Evolutionary conservation across 2,329 filamentous ascomycete genomes (phyloP).

Genomic region (Salinomyces thailandicus): DNA sequence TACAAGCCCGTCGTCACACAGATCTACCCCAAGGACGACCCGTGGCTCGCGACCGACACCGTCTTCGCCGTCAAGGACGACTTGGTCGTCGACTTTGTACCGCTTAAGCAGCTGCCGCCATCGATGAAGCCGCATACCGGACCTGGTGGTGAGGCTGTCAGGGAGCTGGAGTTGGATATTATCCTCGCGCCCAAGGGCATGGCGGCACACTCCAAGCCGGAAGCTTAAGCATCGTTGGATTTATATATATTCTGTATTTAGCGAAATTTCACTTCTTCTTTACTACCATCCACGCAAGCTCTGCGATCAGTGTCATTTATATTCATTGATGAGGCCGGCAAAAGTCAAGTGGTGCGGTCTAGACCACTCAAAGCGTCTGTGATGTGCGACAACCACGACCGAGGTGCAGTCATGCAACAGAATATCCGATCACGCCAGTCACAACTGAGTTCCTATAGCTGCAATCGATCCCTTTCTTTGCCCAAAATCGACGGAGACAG

Average conservation of each 20-base stretch:
- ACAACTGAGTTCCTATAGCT: no score
- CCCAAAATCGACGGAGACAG: no score
- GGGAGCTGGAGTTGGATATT: conserved; percentile 53
- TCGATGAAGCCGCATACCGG: conserved; percentile 30
- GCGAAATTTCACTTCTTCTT: no score
- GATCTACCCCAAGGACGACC: conserved; percentile 50
- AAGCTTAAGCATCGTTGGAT: conserved; percentile 2
- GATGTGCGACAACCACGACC: no score
- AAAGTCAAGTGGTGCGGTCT: no score
- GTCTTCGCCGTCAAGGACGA: conserved; percentile 54
- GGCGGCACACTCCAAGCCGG: conserved; percentile 6
- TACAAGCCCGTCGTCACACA: conserved; percentile 49
- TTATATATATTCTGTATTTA: not conserved
- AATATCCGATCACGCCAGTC: no score
- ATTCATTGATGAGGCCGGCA: no score
- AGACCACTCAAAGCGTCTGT: no score
- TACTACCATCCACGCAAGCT: no score
- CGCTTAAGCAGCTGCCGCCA: conserved; percentile 43
- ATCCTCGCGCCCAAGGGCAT: conserved; percentile 36
- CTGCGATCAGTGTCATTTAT: no score
- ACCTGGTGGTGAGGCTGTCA: conserved; percentile 20
- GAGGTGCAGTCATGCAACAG: no score
- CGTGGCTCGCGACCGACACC: conserved; percentile 47
- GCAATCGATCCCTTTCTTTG: no score
- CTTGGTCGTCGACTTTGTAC: conserved; percentile 47